Base-by-base conservation (phyloP, 192 early-diverging fungal species). In the Entomortierella chlamydospora region DNA sequence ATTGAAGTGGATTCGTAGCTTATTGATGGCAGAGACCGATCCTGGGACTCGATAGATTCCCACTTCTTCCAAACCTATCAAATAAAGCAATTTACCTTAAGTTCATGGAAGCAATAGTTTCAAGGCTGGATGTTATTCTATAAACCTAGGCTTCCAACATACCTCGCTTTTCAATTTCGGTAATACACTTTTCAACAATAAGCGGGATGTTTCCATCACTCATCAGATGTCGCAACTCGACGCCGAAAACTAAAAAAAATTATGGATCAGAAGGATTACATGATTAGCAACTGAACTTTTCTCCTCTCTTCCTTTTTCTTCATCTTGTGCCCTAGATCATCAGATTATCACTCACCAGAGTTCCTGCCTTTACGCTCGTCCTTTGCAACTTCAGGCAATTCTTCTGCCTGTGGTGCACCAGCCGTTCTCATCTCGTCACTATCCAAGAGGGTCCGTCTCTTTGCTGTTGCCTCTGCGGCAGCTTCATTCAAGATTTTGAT, bases 31-130 rank as follows among this genome's bases (percentile, higher is more conserved):
- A 9, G 87, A 86, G 10, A 85, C 87, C 17, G 90, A 82, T 8
- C 91, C 92, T 17, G 92, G 87, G 20, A 94, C 88, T 22, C 92
- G 87, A 57, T 94, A 92, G 13, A 94, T 91, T 17, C 91, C 92
- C 43, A 92, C 87, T 68, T 94, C 92, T 42, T 89, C 89, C 18
- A 93, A 71, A 30, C 92, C 80, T 82, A 60, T 10, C 34, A 37
- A 10, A 7, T 37, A n/a, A n/a, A n/a, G n/a, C n/a, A n/a, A n/a
- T n/a, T n/a, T n/a, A n/a, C n/a, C n/a, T n/a, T n/a, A n/a, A n/a
- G n/a, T n/a, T n/a, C n/a, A n/a, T n/a, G n/a, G n/a, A n/a, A n/a
- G n/a, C n/a, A n/a, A n/a, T n/a, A n/a, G n/a, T n/a, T n/a, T n/a
- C n/a, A n/a, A n/a, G n/a, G n/a, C n/a, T n/a, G n/a, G n/a, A n/a